phyloP scores from a whole-genome alignment of 257 asterid species.

The Solanum arcanum region DNA sequence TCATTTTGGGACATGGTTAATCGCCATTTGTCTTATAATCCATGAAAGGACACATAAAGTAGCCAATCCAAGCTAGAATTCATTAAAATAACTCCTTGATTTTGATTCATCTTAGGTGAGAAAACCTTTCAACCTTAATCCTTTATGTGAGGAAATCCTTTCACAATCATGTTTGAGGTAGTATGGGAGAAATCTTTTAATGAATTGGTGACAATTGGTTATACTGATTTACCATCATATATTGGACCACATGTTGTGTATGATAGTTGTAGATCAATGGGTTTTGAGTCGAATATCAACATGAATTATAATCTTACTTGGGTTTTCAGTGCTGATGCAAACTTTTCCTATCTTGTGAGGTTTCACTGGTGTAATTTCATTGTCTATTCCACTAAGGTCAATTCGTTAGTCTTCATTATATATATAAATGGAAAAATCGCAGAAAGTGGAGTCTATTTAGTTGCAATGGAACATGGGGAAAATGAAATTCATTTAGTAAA shows the following conservation, averaged over 20 bases:
- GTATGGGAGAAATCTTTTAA: no score
- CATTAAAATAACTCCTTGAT: no score
- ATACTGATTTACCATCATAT: constrained; percentile 27
- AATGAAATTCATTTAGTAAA: constrained; percentile 26
- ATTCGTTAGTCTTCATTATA: constrained; percentile 52
- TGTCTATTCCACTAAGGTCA: constrained; percentile 27
- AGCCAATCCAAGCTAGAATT: no score
- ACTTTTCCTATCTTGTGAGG: constrained; percentile 57
- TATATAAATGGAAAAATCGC: constrained; percentile 57
- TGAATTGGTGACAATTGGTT: constrained; percentile 1
- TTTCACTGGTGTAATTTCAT: constrained; percentile 86
- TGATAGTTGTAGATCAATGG: constrained; percentile 46
- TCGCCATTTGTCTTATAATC: no score
- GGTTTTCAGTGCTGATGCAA: constrained; percentile 58
- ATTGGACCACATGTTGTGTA: constrained; percentile 63
- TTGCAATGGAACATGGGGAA: not conserved
- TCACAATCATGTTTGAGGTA: no score
- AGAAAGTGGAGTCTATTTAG: constrained; percentile 19
- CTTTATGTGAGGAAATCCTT: no score
- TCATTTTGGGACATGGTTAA: no score
- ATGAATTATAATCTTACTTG: constrained; percentile 47
- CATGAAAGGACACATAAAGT: no score
- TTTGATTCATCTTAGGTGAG: no score
- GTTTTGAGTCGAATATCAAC: constrained; percentile 33
- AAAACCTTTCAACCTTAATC: no score